Conservation (phyloP, 371 early-diverging fungal species). For the Mortierella sp. region DNA sequence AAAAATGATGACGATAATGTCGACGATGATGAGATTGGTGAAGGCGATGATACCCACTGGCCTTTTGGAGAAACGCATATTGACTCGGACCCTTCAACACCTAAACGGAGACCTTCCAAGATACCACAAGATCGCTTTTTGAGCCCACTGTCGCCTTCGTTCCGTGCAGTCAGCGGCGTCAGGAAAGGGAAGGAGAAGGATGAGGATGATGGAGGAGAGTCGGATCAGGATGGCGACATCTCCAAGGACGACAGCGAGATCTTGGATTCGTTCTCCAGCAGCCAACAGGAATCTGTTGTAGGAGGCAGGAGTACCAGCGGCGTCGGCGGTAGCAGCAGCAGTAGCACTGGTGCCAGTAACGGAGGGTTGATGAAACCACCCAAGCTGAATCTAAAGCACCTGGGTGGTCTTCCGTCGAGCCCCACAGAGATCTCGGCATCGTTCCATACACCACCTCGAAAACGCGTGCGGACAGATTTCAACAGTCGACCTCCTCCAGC, state of each 20-base stretch:
- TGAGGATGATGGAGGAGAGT: not conserved
- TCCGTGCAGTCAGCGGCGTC: constrained; percentile 2
- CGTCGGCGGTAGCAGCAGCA: not conserved
- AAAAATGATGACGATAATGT: not conserved
- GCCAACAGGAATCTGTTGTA: not conserved
- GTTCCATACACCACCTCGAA: constrained; percentile 21
- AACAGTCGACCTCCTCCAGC: constrained; percentile 12
- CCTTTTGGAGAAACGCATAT: not conserved
- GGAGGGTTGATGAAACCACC: not conserved
- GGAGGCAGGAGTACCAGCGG: not conserved
- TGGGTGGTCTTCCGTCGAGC: not conserved
- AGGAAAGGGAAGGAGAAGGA: not conserved
- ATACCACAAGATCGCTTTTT: not conserved
- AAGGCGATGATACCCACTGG: not conserved
- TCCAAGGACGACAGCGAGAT: not conserved
- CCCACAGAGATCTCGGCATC: not conserved
- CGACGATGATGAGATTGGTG: not conserved
- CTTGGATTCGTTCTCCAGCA: not conserved
- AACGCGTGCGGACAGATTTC: not conserved
- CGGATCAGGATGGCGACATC: not conserved
- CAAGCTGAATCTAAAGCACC: not conserved
- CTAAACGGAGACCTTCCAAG: constrained; percentile 6
- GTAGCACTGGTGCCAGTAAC: not conserved
- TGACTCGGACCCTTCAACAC: not conserved
- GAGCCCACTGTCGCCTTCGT: not conserved